phyloP scores from a whole-genome alignment of 805 yeast genomes.

The Teunomyces cretensis region DNA sequence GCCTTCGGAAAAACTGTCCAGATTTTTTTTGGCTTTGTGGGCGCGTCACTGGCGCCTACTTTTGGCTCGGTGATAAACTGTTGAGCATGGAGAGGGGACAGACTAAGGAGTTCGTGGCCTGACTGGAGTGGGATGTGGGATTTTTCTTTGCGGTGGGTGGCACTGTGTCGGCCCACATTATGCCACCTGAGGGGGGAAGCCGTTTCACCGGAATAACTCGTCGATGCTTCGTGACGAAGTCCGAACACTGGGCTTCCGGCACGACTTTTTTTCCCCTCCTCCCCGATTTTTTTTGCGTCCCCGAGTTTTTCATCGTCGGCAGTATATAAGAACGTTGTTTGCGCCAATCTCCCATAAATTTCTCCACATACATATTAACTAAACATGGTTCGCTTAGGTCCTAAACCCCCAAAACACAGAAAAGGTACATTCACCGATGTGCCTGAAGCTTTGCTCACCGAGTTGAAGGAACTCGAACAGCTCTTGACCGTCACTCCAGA shows the following conservation, averaged over 20 bases:
- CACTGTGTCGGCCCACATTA: no score
- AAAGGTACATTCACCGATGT: conserved; percentile 63
- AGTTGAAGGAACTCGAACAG: conserved; percentile 56
- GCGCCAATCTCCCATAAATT: background rate
- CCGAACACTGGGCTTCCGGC: conserved; percentile 1
- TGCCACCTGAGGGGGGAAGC: no score
- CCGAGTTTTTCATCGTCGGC: conserved; percentile 2
- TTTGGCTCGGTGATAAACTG: no score
- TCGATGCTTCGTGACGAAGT: background rate
- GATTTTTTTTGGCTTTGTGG: background rate
- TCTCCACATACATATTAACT: background rate
- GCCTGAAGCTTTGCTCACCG: conserved; percentile 59
- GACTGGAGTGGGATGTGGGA: no score
- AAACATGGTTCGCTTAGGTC: conserved; percentile 79
- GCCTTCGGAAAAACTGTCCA: background rate
- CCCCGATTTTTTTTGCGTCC: conserved; percentile 3
- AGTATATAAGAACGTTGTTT: background rate
- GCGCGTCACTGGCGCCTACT: no score
- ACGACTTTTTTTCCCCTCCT: background rate
- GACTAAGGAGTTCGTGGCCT: no score
- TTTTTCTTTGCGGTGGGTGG: no score
- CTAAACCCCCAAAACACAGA: conserved; percentile 78
- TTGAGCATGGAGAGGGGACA: no score
- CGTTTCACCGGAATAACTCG: no score
- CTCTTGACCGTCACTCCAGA: conserved; percentile 62